phyloP scores from a whole-genome alignment of 2,329 filamentous ascomycete species.

The Xylariaceae sp. region DNA sequence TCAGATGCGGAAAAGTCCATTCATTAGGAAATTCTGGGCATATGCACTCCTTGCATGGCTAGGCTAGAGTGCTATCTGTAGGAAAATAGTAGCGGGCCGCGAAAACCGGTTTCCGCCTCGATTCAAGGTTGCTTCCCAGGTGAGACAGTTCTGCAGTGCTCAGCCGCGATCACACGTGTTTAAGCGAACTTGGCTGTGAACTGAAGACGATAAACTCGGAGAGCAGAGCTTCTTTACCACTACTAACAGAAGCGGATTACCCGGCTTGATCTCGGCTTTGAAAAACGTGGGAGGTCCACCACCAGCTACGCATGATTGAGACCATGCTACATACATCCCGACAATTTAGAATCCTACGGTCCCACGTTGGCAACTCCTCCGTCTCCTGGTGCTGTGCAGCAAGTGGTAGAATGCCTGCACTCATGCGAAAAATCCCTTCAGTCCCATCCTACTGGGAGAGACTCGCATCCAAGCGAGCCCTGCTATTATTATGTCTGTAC shows the following conservation, averaged over 20 bases:
- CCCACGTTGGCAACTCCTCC: too few relatives aligned
- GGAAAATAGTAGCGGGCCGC: neutral
- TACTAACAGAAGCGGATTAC: too few relatives aligned
- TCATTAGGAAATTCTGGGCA: neutral
- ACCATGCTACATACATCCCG: neutral
- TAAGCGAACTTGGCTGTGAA: neutral
- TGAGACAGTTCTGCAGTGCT: conserved; percentile 5
- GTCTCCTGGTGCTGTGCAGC: too few relatives aligned
- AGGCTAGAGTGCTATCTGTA: too few relatives aligned
- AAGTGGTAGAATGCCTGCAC: too few relatives aligned
- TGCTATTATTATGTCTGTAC: conserved; percentile 10
- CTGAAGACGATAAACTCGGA: too few relatives aligned
- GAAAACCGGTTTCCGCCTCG: too few relatives aligned
- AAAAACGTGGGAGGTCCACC: too few relatives aligned
- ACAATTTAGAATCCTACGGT: conserved; percentile 9
- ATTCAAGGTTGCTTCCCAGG: too few relatives aligned
- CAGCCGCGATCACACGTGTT: neutral
- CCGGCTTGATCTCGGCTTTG: neutral
- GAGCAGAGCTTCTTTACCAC: too few relatives aligned
- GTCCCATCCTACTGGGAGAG: neutral
- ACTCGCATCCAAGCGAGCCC: too few relatives aligned
- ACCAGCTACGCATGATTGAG: conserved; percentile 11
- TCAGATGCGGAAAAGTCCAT: neutral
- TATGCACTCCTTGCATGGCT: too few relatives aligned
- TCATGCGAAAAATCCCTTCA: neutral